Evolutionary conservation across 345 rosid genomes (phyloP).

Genomic region (Hypericum androsaemum): DNA sequence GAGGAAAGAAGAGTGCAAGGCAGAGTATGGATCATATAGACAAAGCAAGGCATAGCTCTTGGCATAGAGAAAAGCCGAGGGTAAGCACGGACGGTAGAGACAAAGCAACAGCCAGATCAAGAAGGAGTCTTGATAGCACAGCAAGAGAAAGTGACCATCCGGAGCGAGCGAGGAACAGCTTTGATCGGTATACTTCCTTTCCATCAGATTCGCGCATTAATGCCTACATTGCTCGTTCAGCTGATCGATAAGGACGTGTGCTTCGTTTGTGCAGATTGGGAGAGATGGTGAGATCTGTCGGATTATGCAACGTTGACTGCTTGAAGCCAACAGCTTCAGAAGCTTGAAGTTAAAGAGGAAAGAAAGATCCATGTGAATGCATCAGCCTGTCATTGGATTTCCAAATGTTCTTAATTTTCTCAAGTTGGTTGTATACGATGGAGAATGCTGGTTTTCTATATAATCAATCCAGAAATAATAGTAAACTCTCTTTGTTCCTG

Average conservation of each 20-base stretch:
- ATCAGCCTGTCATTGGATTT: too few relatives aligned
- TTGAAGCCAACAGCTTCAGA: slow-evolving; percentile 42
- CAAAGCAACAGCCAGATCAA: slow-evolving; percentile 40
- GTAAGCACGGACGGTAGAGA: slow-evolving; percentile 39
- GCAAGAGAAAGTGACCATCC: slow-evolving; percentile 43
- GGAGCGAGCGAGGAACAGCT: slow-evolving; percentile 66
- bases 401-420: too few relatives aligned
- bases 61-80: slow-evolving; percentile 45
- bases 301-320: slow-evolving; percentile 69
- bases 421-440: too few relatives aligned
- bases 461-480: too few relatives aligned
- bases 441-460: too few relatives aligned
- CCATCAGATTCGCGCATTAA: slow-evolving; percentile 15
- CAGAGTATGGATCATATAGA: slow-evolving; percentile 28
- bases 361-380: too few relatives aligned
- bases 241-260: too few relatives aligned
- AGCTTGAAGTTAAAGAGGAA: slow-evolving; percentile 18
- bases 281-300: slow-evolving; percentile 71
- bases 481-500: too few relatives aligned
- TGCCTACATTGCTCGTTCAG: too few relatives aligned
- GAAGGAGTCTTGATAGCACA: slow-evolving; percentile 43
- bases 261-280: slow-evolving; percentile 42
- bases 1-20: slow-evolving; percentile 22
- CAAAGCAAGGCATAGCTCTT: slow-evolving; percentile 33
- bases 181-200: slow-evolving; percentile 36